phyloP scores from a whole-genome alignment of 306 rosid species.

The Canavalia ensiformis region DNA sequence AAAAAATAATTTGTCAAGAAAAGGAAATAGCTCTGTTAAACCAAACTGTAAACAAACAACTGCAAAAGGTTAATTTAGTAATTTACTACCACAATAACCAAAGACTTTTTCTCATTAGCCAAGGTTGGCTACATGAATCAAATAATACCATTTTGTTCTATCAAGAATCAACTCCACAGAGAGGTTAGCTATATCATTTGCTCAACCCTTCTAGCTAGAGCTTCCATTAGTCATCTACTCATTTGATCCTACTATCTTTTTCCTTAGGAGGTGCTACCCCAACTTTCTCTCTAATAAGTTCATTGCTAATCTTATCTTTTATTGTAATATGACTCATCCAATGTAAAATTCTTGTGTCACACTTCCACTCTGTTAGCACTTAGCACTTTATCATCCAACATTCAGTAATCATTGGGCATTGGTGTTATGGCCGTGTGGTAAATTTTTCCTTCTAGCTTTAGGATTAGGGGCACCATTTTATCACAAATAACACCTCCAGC shows the following conservation, averaged over 20 bases:
- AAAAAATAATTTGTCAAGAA: constrained; percentile 7
- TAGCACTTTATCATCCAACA: neutral
- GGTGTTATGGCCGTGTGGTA: neutral
- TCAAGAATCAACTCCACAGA: neutral
- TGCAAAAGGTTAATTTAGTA: neutral
- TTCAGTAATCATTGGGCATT: neutral
- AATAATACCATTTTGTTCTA: neutral
- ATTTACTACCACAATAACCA: neutral
- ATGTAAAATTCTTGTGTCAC: neutral
- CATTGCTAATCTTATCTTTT: neutral
- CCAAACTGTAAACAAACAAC: neutral
- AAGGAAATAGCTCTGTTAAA: neutral
- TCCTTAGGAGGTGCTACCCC: neutral
- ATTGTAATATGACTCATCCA: neutral
- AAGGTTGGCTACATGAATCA: neutral
- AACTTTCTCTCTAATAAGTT: neutral
- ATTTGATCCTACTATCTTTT: neutral
- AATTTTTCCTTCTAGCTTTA: neutral
- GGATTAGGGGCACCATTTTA: neutral
- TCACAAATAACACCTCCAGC: neutral
- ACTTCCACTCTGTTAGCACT: too few species aligned
- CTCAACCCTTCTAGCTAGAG: neutral
- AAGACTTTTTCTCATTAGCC: neutral
- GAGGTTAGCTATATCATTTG: neutral
- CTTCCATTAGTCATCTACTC: neutral